These are phyloP conservation scores for Lentinula raphanica DNA, from an alignment of 768 basidiomycete species.

Conservation along the genomic window DNA sequence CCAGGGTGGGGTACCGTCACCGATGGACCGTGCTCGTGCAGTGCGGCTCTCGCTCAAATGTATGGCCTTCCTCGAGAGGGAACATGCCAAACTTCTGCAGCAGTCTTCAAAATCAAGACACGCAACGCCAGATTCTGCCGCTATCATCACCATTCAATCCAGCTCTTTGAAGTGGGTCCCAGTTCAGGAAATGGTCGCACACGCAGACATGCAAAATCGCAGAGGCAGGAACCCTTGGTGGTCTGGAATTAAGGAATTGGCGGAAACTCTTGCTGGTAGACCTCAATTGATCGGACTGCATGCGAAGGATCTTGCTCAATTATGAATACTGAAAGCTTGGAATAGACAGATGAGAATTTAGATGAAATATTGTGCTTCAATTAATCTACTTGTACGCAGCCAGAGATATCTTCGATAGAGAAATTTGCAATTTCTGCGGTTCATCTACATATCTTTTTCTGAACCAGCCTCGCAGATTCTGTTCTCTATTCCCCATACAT, in stretches of 20 bases:
- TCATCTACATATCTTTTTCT: too few species aligned
- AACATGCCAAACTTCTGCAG: conserved; percentile 53
- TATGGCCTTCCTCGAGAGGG: conserved; percentile 89
- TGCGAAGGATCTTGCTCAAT: conserved; percentile 19
- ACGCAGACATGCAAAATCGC: conserved; percentile 89
- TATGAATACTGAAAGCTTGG: conserved; percentile 1
- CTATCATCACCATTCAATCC: conserved; percentile 88
- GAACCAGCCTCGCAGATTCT: too few species aligned
- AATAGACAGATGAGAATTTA: neutral
- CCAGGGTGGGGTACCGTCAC: conserved; percentile 94
- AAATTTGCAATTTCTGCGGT: too few species aligned
- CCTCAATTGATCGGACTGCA: conserved; percentile 45
- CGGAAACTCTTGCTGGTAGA: conserved; percentile 68
- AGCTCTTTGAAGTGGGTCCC: conserved; percentile 78
- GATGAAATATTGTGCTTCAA: too few species aligned
- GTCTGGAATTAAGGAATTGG: conserved; percentile 60
- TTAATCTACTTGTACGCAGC: too few species aligned
- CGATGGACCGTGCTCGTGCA: conserved; percentile 88
- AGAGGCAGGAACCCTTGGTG: conserved; percentile 81
- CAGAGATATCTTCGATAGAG: too few species aligned
- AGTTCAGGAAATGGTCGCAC: conserved; percentile 74
- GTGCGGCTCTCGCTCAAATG: conserved; percentile 86
- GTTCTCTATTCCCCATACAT: too few species aligned
- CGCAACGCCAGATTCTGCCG: conserved; percentile 64
- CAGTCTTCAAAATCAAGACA: conserved; percentile 50